Evolutionary conservation across 371 early-diverging fungal species (phyloP).

Genomic region (Rhizopus microsporus): DNA sequence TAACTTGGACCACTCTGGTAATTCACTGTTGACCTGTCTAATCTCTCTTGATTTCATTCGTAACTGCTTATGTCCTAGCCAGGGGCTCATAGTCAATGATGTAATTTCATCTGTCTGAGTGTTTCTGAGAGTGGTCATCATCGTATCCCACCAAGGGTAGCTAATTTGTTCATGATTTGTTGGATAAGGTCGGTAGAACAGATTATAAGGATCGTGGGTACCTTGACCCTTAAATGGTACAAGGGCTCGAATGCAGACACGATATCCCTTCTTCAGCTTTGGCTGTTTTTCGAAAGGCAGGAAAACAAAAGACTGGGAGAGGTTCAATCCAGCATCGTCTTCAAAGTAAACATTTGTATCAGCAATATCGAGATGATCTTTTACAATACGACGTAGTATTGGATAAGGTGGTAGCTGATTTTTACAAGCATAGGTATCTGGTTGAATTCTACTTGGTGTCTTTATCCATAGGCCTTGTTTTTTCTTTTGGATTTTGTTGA

Average conservation of each 20-base stretch:
- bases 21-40: slow-evolving; percentile 8
- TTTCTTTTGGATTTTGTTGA: not conserved
- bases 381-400: slow-evolving; percentile 19
- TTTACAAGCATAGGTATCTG: slow-evolving; percentile 12
- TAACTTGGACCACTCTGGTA: slow-evolving; percentile 29
- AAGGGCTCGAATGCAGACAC: slow-evolving; percentile 25
- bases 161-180: slow-evolving; percentile 12
- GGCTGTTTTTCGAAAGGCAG: slow-evolving; percentile 20
- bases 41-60: slow-evolving; percentile 19
- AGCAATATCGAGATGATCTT: slow-evolving; percentile 12
- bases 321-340: not conserved
- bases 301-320: slow-evolving; percentile 18
- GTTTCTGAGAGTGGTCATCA: slow-evolving; percentile 26
- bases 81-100: slow-evolving; percentile 33
- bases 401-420: slow-evolving; percentile 28
- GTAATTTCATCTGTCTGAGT: slow-evolving; percentile 21
- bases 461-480: not conserved
- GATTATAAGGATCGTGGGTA: slow-evolving; percentile 13
- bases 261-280: slow-evolving; percentile 6
- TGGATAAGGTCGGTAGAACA: slow-evolving; percentile 25
- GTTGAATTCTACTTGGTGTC: not conserved
- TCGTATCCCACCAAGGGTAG: slow-evolving; percentile 44
- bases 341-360: slow-evolving; percentile 17
- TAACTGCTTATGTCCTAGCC: slow-evolving; percentile 29
- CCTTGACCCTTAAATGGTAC: slow-evolving; percentile 19